Conservation (phyloP, 148 eudicot species). For the Gaultheria prostrata region DNA sequence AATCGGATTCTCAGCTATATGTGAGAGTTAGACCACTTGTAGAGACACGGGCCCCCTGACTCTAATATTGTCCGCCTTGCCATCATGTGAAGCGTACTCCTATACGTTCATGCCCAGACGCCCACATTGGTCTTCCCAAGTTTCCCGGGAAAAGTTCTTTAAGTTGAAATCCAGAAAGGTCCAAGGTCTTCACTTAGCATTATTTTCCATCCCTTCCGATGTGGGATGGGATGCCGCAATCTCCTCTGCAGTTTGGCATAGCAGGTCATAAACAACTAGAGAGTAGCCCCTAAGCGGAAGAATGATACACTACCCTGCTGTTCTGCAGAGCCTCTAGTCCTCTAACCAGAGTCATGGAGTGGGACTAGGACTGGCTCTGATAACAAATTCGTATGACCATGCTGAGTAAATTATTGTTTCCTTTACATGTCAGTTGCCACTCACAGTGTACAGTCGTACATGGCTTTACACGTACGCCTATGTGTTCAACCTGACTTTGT, state of each 20-base stretch:
- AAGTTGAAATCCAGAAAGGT: not conserved
- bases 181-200: not conserved
- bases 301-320: not conserved
- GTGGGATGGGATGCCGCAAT: not conserved
- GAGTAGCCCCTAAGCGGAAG: not conserved
- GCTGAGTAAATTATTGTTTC: not conserved
- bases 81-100: not conserved
- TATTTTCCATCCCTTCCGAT: not conserved
- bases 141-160: not conserved
- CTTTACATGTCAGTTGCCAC: not conserved
- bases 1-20: slow-evolving; percentile 1
- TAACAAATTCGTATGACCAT: not conserved
- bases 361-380: not conserved
- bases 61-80: not conserved
- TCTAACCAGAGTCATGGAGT: not conserved
- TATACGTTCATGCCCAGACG: not conserved
- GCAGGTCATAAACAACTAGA: not conserved
- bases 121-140: not conserved
- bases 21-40: not conserved
- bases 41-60: not conserved
- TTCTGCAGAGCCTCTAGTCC: not conserved
- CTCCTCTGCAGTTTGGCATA: not conserved
- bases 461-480: not conserved
- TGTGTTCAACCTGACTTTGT: not conserved
- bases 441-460: not conserved